These are phyloP conservation scores for Coprinopsis marcescibilis DNA, from an alignment of 768 basidiomycete species.

Conservation along the genomic window DNA sequence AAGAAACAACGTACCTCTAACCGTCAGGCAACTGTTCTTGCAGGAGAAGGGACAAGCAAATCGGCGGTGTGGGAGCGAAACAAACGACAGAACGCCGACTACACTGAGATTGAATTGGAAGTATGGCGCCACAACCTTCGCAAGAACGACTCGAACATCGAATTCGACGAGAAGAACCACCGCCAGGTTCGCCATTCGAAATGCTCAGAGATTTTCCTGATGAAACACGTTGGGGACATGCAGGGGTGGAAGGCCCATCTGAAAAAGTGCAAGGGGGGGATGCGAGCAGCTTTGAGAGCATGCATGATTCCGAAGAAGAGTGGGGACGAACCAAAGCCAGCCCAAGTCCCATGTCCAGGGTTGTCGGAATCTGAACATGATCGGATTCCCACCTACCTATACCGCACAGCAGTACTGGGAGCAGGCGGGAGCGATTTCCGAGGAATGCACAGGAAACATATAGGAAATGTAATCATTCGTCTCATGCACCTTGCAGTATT, in stretches of 20 bases:
- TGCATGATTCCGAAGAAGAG: background rate
- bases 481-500: background rate
- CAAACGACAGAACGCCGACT: no score
- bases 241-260: background rate
- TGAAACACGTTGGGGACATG: background rate
- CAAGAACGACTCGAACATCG: no score
- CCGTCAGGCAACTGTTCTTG: no score
- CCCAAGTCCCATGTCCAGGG: background rate
- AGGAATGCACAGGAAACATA: background rate
- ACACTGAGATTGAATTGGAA: no score
- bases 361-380: background rate
- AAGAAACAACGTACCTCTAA: no score
- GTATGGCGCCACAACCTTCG: no score
- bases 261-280: background rate
- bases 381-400: background rate
- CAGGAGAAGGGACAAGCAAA: no score
- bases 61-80: no score
- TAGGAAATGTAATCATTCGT: background rate
- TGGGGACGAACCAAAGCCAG: background rate
- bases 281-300: no score
- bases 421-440: background rate
- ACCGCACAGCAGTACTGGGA: background rate
- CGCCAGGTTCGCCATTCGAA: no score
- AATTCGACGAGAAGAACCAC: no score
- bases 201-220: no score